These are phyloP conservation scores for Cyathus striatus DNA, from an alignment of 768 basidiomycete genomes.

Conservation along the genomic window DNA sequence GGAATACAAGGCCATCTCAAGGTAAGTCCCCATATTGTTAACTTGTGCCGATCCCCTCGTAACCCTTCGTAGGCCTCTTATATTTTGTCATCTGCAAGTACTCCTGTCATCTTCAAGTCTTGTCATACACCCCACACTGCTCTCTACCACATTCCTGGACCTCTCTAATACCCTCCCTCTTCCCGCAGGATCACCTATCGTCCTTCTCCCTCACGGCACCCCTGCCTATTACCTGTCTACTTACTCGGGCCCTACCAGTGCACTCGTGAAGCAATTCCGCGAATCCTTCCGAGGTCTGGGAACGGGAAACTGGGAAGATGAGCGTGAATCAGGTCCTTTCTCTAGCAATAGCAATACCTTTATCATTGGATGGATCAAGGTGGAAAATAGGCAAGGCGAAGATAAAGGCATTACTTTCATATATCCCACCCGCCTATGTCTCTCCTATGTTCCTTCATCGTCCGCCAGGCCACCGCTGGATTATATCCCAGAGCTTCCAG, in stretches of 20 bases:
- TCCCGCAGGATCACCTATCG: conserved; percentile 60
- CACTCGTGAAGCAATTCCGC: conserved; percentile 57
- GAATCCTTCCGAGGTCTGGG: conserved; percentile 62
- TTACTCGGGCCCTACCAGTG: conserved; percentile 66
- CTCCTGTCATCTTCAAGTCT: conserved; percentile 39
- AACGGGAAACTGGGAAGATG: conserved; percentile 44
- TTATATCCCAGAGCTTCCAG: conserved; percentile 59
- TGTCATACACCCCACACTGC: conserved; percentile 61
- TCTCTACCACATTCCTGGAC: conserved; percentile 53
- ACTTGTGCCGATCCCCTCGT: conserved; percentile 1
- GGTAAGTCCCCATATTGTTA: conserved; percentile 24
- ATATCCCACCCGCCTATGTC: conserved; percentile 63
- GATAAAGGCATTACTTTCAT: conserved; percentile 74
- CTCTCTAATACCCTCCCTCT: conserved; percentile 38
- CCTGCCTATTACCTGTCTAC: conserved; percentile 70
- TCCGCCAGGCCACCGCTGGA: conserved; percentile 35
- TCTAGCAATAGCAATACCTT: too few species aligned
- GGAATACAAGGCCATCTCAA: conserved; percentile 47
- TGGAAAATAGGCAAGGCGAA: conserved; percentile 76
- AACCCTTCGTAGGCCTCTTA: conserved; percentile 40
- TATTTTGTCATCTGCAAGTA: conserved; percentile 57
- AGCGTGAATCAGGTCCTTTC: conserved; percentile 8
- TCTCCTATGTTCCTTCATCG: conserved; percentile 33
- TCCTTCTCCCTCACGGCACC: conserved; percentile 62
- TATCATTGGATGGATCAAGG: conserved; percentile 68